Evolutionary conservation across 805 yeast genomes (phyloP).

Genomic region (Tetrapisispora phaffii): DNA sequence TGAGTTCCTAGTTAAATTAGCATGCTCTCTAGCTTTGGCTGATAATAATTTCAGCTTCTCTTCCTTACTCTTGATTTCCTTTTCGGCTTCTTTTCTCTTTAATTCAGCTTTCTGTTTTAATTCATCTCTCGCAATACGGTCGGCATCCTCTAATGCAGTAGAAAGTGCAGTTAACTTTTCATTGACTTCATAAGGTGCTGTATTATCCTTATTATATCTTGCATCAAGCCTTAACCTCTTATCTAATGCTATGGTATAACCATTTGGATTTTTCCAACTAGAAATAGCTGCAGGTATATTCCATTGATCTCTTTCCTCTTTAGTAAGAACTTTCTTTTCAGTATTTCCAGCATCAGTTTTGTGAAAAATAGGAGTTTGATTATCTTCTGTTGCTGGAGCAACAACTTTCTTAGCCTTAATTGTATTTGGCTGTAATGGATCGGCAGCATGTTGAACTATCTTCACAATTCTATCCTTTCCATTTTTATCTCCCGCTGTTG

Average conservation of each 20-base stretch:
- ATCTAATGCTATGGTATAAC: conserved; percentile 73
- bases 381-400: conserved; percentile 42
- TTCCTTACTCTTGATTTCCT: conserved; percentile 41
- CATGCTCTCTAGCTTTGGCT: conserved; percentile 34
- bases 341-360: conserved; percentile 35
- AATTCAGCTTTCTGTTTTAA: conserved; percentile 41
- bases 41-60: conserved; percentile 43
- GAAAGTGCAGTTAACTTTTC: conserved; percentile 55
- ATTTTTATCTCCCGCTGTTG: conserved; percentile 21
- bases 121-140: conserved; percentile 47
- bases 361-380: conserved; percentile 67
- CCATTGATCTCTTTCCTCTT: conserved; percentile 74
- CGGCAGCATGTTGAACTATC: conserved; percentile 45
- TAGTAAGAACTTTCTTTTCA: conserved; percentile 40
- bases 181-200: conserved; percentile 34
- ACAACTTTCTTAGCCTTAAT: conserved; percentile 60
- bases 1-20: conserved; percentile 13
- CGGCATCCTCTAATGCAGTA: conserved; percentile 65
- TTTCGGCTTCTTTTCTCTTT: conserved; percentile 41
- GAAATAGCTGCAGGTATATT: conserved; percentile 84
- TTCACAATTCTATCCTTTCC: conserved; percentile 42
- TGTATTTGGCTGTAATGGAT: conserved; percentile 80
- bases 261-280: conserved; percentile 91
- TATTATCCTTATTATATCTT: conserved; percentile 28
- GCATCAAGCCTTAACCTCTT: conserved; percentile 53